phyloP scores from a whole-genome alignment of 75 land plant genomes.

The Isoetes taiwanensis region DNA sequence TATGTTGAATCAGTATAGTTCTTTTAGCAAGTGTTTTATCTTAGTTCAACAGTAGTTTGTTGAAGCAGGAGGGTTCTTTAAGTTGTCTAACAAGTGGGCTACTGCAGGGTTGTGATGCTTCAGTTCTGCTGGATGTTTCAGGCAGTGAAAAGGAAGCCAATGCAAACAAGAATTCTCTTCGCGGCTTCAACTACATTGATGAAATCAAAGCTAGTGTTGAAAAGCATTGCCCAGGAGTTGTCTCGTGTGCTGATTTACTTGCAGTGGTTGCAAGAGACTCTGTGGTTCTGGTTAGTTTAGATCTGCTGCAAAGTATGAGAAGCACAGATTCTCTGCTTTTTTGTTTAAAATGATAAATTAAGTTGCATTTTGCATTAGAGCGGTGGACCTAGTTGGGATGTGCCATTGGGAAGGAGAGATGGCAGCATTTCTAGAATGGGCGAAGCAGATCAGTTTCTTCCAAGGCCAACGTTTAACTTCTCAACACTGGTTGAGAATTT shows the following conservation, averaged over 20 bases:
- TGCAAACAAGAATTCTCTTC: background rate
- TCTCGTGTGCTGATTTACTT: constrained; percentile 1
- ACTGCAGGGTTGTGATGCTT: constrained; percentile 7
- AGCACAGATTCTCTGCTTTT: no score
- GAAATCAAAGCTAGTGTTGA: background rate
- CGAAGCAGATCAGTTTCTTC: background rate
- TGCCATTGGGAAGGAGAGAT: constrained; percentile 2
- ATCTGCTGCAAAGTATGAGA: no score
- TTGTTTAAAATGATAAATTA: no score
- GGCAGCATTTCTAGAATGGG: background rate
- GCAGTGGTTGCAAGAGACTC: background rate
- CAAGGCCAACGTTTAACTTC: background rate
- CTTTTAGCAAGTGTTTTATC: background rate
- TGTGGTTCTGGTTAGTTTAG: background rate
- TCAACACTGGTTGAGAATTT: background rate
- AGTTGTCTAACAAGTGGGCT: no score
- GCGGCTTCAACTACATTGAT: background rate
- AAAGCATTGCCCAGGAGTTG: background rate
- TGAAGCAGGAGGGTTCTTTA: background rate
- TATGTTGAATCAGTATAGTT: no score
- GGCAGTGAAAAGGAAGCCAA: background rate
- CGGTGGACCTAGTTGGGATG: constrained; percentile 2
- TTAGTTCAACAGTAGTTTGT: background rate
- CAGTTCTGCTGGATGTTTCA: background rate
- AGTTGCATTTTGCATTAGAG: no score